A percentile compares a stretch with the other conserved stretches of the same genome.
phyloP scores from a whole-genome alignment of 2,329 filamentous ascomycete genomes.

The Diaporthe sp. region DNA sequence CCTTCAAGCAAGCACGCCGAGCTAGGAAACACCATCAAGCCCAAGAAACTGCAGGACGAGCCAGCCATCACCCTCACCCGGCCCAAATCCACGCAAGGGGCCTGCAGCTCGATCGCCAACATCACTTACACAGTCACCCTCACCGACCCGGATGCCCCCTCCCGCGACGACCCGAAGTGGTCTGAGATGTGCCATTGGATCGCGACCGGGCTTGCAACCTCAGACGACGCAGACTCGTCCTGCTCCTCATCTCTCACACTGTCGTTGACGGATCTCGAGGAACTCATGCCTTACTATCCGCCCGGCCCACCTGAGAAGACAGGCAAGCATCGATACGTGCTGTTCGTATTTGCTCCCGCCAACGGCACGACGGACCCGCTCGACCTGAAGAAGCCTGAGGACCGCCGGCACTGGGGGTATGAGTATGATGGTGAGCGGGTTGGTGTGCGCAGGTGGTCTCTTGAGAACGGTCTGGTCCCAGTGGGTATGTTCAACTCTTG shows the following conservation, averaged over 20 bases:
- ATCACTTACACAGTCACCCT: constrained; percentile 52
- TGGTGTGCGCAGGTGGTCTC: constrained; percentile 57
- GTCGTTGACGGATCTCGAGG: constrained; percentile 44
- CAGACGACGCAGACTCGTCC: constrained; percentile 37
- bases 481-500: constrained; percentile 53
- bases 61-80: constrained; percentile 52
- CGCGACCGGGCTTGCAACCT: constrained; percentile 50
- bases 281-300: constrained; percentile 58
- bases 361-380: constrained; percentile 56
- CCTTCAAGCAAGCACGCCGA: constrained; percentile 57
- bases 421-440: constrained; percentile 52
- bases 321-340: constrained; percentile 60
- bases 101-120: constrained; percentile 26
- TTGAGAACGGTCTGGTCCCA: constrained; percentile 56
- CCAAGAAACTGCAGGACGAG: constrained; percentile 51
- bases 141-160: constrained; percentile 61
- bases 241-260: constrained; percentile 37
- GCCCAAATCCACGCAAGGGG: constrained; percentile 36
- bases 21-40: constrained; percentile 66
- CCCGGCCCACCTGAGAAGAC: constrained; percentile 58
- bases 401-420: constrained; percentile 57
- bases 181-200: constrained; percentile 64
- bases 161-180: constrained; percentile 58
- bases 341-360: constrained; percentile 55
- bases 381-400: constrained; percentile 52